A percentile compares a stretch with the other conserved stretches of the same genome.
These are phyloP conservation scores for Silene uniflora DNA, from an alignment of 148 eudicot species.

Conservation along the genomic window DNA sequence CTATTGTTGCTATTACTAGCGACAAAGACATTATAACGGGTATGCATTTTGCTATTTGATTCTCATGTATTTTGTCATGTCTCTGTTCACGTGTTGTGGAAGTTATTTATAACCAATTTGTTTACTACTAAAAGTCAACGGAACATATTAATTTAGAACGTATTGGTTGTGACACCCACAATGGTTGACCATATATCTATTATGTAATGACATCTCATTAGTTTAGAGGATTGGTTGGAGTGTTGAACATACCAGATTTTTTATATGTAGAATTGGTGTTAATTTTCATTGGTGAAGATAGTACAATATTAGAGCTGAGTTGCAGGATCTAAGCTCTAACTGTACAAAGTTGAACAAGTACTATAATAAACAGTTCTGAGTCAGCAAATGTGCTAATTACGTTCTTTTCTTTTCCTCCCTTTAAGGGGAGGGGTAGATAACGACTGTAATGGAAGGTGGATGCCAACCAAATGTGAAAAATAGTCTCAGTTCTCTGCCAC, in stretches of 20 bases:
- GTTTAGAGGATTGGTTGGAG: neutral
- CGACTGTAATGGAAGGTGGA: neutral
- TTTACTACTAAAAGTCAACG: neutral
- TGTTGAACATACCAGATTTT: neutral
- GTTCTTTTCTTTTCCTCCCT: neutral
- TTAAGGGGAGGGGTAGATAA: neutral
- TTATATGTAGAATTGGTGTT: neutral
- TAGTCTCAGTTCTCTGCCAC: neutral
- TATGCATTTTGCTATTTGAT: conserved; percentile 23
- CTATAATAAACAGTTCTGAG: neutral
- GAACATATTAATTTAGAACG: neutral
- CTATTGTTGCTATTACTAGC: conserved; percentile 67
- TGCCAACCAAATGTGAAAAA: neutral
- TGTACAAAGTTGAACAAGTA: neutral
- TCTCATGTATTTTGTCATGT: neutral
- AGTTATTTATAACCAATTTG: conserved; percentile 8
- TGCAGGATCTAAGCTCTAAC: neutral
- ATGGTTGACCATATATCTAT: neutral
- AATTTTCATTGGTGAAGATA: neutral
- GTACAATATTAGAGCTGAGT: neutral
- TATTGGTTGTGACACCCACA: neutral
- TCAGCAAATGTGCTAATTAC: neutral
- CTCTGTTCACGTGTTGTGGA: neutral
- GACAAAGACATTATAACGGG: conserved; percentile 92
- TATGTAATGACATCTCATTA: neutral